Conservation (phyloP, 2,329 filamentous ascomycete species). For the Colletotrichum caudatum region DNA sequence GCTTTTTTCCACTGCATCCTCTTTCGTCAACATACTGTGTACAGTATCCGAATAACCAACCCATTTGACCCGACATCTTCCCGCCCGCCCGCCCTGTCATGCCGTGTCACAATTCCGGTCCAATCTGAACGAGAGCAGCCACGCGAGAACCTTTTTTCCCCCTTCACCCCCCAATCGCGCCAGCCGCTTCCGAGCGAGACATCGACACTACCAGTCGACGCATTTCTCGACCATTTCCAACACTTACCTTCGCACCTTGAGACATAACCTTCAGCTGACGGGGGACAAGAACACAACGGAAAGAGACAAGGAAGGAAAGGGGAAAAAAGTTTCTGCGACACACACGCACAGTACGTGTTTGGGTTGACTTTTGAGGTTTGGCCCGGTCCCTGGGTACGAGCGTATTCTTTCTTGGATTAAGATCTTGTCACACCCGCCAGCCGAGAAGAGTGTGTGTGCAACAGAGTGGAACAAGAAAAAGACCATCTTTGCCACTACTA, state of each 20-base stretch:
- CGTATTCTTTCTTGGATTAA: slow-evolving; percentile 35
- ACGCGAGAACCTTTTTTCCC: slow-evolving; percentile 11
- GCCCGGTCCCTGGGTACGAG: slow-evolving; percentile 29
- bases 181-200: slow-evolving; percentile 14
- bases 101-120: slow-evolving; percentile 27
- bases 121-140: slow-evolving; percentile 16
- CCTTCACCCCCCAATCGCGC: slow-evolving; percentile 12
- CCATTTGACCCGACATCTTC: slow-evolving; percentile 29
- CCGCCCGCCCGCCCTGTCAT: slow-evolving; percentile 29
- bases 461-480: slow-evolving; percentile 10
- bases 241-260: slow-evolving; percentile 11
- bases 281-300: background rate
- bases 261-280: slow-evolving; percentile 18
- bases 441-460: slow-evolving; percentile 6
- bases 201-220: slow-evolving; percentile 12
- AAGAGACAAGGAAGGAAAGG: background rate
- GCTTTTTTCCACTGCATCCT: slow-evolving; percentile 36
- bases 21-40: slow-evolving; percentile 18
- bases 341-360: slow-evolving; percentile 21
- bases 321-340: slow-evolving; percentile 31
- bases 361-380: slow-evolving; percentile 35
- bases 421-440: slow-evolving; percentile 10
- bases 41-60: background rate
- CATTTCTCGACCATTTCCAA: slow-evolving; percentile 33
- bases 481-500: background rate